Conservation (phyloP, 257 asterid species). For the Fraxinus quadrangulata region DNA sequence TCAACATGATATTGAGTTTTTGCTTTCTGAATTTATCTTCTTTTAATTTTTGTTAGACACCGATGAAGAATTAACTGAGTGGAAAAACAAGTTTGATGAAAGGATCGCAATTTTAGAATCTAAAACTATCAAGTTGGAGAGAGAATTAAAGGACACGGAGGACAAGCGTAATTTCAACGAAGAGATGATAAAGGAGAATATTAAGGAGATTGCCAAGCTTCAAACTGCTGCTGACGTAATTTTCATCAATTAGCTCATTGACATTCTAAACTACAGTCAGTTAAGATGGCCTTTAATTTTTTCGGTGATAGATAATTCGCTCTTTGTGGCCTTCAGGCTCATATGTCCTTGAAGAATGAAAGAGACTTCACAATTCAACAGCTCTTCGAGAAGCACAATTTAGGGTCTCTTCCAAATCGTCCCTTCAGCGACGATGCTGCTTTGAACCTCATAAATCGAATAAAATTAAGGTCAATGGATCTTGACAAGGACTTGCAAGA, state of each 20-base stretch:
- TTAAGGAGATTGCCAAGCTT: slow-evolving; percentile 65
- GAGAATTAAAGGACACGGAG: slow-evolving; percentile 69
- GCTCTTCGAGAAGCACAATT: slow-evolving; percentile 63
- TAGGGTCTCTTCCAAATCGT: slow-evolving; percentile 66
- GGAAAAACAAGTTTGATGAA: slow-evolving; percentile 89
- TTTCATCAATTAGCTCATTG: slow-evolving; percentile 23
- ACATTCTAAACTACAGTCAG: slow-evolving; percentile 24
- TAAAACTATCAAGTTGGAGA: slow-evolving; percentile 56
- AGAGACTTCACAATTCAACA: slow-evolving; percentile 57
- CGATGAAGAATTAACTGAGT: slow-evolving; percentile 89
- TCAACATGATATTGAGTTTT: slow-evolving; percentile 7
- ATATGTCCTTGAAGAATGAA: slow-evolving; percentile 64
- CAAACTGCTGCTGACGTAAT: slow-evolving; percentile 74
- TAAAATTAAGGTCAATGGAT: slow-evolving; percentile 57
- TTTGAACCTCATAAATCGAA: slow-evolving; percentile 58
- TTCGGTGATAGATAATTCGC: slow-evolving; percentile 13
- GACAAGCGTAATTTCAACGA: slow-evolving; percentile 45
- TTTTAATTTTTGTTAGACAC: slow-evolving; percentile 56
- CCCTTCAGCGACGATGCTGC: slow-evolving; percentile 76
- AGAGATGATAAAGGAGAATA: slow-evolving; percentile 37
- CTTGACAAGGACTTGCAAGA: slow-evolving; percentile 62
- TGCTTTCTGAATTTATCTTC: slow-evolving; percentile 10
- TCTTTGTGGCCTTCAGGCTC: slow-evolving; percentile 52
- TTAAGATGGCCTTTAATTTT: slow-evolving; percentile 13
- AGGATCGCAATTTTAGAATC: slow-evolving; percentile 60